Base-by-base conservation (phyloP, 441 rosid species). In the Manihot esculenta region DNA sequence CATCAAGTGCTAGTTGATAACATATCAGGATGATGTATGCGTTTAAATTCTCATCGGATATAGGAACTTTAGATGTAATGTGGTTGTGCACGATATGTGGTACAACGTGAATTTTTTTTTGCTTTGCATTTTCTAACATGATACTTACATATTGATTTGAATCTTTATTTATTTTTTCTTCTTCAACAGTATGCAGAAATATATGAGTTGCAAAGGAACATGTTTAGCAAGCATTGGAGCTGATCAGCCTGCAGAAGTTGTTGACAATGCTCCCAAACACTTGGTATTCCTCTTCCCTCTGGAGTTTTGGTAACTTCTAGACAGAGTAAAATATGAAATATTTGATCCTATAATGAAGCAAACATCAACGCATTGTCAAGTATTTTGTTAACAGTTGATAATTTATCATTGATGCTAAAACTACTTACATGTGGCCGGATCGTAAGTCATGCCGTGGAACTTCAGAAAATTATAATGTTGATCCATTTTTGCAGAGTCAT, bases 221-320 rank as follows among this genome's bases (percentile, higher is more conserved):
- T 94, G 97, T 62, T 74, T 87, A 82, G 91, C 93, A 38, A 92
- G 97, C 76, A 64, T 84, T 10, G 97, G 97, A 23, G 76, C 87
- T 30, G 97, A 94, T 82, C 99, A 94, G 74, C 97, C 99, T 69
- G 99, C 97, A 67, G 97, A 92, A 84, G 99, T 94, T 35, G 94
- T 71, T 61, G 88, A 90, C 18, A 88, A 86, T 87, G 97, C 99
- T 26, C 97, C 97, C 7, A 85, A 82, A 79, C 82, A 85, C 79
- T 74, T 89, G 97, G 98, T 94, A 88, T 60, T 51, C 4, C 48
- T 73, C 77, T 53, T 75, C 51, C 18, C 56, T n/a, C 9, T 44
- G 10, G 55, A 47, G 17, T 56, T n/a, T 20, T 57, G 21, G 44
- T 38, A 62, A 35, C 30, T 51, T 14, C 17, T 51, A 48, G 47